A percentile compares a stretch with the other conserved stretches of the same genome.
phyloP scores from a whole-genome alignment of 2,329 filamentous ascomycete genomes.

The Pestalotiopsis sp. region DNA sequence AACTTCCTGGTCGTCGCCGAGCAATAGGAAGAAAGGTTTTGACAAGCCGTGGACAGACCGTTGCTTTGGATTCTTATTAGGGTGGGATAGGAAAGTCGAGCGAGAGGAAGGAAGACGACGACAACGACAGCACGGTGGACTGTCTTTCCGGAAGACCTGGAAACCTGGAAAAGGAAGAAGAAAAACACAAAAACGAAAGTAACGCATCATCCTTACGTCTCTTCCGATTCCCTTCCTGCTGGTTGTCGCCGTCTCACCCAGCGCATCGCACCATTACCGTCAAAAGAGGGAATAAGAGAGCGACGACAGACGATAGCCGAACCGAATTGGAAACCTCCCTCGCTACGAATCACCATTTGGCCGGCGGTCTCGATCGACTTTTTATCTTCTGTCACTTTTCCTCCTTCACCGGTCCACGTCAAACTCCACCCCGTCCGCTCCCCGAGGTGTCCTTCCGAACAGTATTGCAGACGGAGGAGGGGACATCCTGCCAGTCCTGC shows the following conservation, averaged over 20 bases:
- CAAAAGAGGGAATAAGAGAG: neutral
- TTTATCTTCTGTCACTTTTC: neutral
- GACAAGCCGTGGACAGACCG: neutral
- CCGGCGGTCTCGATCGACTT: neutral
- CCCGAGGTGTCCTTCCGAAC: neutral
- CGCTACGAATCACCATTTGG: neutral
- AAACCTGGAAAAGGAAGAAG: neutral
- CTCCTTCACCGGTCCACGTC: neutral
- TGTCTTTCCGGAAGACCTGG: neutral
- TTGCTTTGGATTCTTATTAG: constrained; percentile 1
- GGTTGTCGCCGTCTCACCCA: neutral
- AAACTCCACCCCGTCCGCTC: neutral
- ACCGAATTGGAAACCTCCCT: neutral
- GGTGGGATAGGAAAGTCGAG: neutral
- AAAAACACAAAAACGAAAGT: constrained; percentile 1
- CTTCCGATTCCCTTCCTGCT: neutral
- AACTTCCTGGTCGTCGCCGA: neutral
- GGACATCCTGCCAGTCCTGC: neutral
- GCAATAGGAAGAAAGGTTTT: constrained; percentile 12
- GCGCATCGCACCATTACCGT: neutral
- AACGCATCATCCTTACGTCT: constrained; percentile 2
- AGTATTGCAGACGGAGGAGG: neutral
- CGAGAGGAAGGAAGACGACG: neutral
- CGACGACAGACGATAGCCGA: neutral
- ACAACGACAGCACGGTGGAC: neutral